These are phyloP conservation scores for Colletotrichum cuscutae DNA, from an alignment of 2,329 filamentous ascomycete species.

Conservation along the genomic window DNA sequence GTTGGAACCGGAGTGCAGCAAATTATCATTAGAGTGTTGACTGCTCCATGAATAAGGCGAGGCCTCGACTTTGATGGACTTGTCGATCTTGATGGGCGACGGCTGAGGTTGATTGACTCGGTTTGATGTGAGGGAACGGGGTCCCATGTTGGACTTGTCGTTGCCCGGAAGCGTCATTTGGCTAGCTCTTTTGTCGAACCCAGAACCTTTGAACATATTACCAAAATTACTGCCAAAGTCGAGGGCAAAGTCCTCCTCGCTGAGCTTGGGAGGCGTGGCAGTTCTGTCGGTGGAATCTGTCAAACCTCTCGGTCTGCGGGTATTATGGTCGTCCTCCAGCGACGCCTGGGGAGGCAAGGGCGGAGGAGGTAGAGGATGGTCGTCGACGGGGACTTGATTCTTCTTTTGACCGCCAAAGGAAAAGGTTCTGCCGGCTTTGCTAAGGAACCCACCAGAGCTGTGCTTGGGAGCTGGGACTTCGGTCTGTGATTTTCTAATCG, in stretches of 20 bases:
- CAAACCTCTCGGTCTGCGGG: slow-evolving; percentile 57
- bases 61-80: slow-evolving; percentile 52
- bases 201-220: slow-evolving; percentile 58
- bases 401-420: slow-evolving; percentile 70
- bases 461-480: slow-evolving; percentile 58
- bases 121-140: slow-evolving; percentile 58
- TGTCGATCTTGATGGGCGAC: slow-evolving; percentile 59
- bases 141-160: slow-evolving; percentile 40
- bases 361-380: slow-evolving; percentile 47
- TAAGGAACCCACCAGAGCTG: slow-evolving; percentile 60
- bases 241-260: slow-evolving; percentile 55
- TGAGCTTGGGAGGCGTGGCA: slow-evolving; percentile 60
- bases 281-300: slow-evolving; percentile 66
- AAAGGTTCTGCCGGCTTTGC: slow-evolving; percentile 67
- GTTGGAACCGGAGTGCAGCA: slow-evolving; percentile 51
- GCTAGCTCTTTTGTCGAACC: slow-evolving; percentile 66
- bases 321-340: slow-evolving; percentile 43
- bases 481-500: slow-evolving; percentile 49
- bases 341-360: slow-evolving; percentile 48
- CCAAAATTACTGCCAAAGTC: slow-evolving; percentile 69
- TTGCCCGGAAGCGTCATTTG: slow-evolving; percentile 57
- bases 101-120: slow-evolving; percentile 56
- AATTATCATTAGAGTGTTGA: slow-evolving; percentile 60
- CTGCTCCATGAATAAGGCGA: slow-evolving; percentile 62
- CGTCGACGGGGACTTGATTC: slow-evolving; percentile 48